Evolutionary conservation across 768 basidiomycete species (phyloP).

Genomic region (Omphalotus guepiniiformis): DNA sequence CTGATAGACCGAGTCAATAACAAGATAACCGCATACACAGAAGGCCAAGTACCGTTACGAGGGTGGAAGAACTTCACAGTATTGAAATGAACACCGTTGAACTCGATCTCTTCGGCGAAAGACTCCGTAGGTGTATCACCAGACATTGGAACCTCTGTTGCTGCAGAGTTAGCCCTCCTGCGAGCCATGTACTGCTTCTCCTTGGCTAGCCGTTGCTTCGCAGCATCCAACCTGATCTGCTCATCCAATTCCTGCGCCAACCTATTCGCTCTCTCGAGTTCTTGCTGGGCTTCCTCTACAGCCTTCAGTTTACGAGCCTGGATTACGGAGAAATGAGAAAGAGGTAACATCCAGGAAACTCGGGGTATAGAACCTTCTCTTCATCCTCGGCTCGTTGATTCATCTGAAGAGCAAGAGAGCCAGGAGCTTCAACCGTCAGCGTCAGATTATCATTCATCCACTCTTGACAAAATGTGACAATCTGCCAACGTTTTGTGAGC

Average conservation of each 20-base stretch:
- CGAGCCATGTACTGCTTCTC: slow-evolving; percentile 48
- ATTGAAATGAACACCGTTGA: slow-evolving; percentile 56
- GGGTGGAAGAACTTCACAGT: slow-evolving; percentile 73
- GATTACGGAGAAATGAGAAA: background rate
- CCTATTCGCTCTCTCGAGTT: slow-evolving; percentile 44
- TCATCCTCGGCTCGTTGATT: slow-evolving; percentile 65
- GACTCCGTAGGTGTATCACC: slow-evolving; percentile 55
- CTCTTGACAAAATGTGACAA: slow-evolving; percentile 64
- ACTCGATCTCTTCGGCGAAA: slow-evolving; percentile 53
- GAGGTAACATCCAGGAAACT: slow-evolving; percentile 1
- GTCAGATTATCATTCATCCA: slow-evolving; percentile 60
- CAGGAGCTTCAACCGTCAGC: slow-evolving; percentile 54
- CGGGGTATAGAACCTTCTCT: slow-evolving; percentile 45
- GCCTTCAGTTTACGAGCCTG: slow-evolving; percentile 53
- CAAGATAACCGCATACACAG: background rate
- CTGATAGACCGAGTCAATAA: slow-evolving; percentile 29
- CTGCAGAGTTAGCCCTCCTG: slow-evolving; percentile 64
- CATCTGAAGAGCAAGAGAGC: slow-evolving; percentile 80
- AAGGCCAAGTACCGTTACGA: slow-evolving; percentile 43
- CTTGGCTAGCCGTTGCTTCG: slow-evolving; percentile 52
- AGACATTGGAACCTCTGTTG: slow-evolving; percentile 56
- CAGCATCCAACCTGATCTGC: slow-evolving; percentile 62
- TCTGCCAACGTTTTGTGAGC: slow-evolving; percentile 32
- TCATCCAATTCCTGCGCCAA: slow-evolving; percentile 59
- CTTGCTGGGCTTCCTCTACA: slow-evolving; percentile 50